Evolutionary conservation across 192 early-diverging fungal genomes (phyloP), one percentile per base, ranked within the genome.

Genomic region (Backusella psychrophila): DNA sequence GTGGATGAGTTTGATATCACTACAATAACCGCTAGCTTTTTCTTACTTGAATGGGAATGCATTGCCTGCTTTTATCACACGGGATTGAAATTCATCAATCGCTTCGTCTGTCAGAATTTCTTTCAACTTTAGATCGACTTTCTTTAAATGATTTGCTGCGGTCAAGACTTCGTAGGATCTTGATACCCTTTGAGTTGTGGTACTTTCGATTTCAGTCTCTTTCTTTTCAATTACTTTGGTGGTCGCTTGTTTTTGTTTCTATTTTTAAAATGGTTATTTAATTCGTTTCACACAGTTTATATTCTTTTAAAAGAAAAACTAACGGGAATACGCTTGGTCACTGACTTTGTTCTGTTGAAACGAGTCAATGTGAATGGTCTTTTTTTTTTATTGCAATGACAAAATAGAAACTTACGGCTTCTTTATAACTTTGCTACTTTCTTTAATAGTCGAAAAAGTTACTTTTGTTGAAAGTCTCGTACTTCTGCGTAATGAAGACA

Each of bases 81-180:
- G 78, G 0, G 83, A 53, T 65, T 82, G 80, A 75, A 84, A 82
- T 0, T 77, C 77, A n/a, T 84, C 70, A 21, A 69, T 67, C 14
- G 78, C 33, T 5, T 70, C 69, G 7, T 66, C 76, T 31, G 81
- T 81, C 52, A 90, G 85, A 33, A 86, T 66, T 23, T 49, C 49
- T 31, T 78, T 87, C 2, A 90, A 73, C 21, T 83, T 83, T 5
- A 80, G 73, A 75, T 88, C 89, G 17, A 77, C 76, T 14, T 73
- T 77, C 41, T 80, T 86, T 3, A 90, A 75, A 75, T 85, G 78
- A 19, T 52, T 42, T 34, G 84, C 71, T 0, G 88, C 89, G 2
- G 78, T 66, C 23, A 63, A 63, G 23, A 63, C 2, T 29, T 63
- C 9, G 4, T 63, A 63, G 12, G 56, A 63, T 63, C 56, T 63